These are phyloP conservation scores for Berberis vulgaris DNA, from an alignment of 164 flowering plant species.

Conservation along the genomic window DNA sequence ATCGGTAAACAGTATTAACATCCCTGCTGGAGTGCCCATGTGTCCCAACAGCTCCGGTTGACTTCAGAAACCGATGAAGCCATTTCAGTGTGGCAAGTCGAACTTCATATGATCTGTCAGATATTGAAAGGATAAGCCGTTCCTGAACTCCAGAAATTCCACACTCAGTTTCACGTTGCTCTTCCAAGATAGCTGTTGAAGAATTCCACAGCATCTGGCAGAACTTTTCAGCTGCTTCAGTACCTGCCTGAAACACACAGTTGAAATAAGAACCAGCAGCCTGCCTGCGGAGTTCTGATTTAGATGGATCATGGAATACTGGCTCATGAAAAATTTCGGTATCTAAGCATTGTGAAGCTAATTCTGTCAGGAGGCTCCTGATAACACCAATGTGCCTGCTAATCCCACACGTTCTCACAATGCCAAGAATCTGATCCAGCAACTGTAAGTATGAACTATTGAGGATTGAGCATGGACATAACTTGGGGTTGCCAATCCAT, in stretches of 20 bases:
- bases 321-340: slow-evolving; percentile 22
- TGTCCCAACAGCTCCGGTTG: slow-evolving; percentile 15
- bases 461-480: slow-evolving; percentile 65
- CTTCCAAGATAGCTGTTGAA: slow-evolving; percentile 16
- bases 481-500: slow-evolving; percentile 70
- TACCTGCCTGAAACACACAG: slow-evolving; percentile 43
- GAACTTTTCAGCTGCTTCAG: slow-evolving; percentile 28
- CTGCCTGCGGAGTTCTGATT: slow-evolving; percentile 61
- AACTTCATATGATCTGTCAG: slow-evolving; percentile 76
- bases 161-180: slow-evolving; percentile 20
- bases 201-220: slow-evolving; percentile 14
- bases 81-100: slow-evolving; percentile 80
- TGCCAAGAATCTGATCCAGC: slow-evolving; percentile 66
- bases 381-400: slow-evolving; percentile 31
- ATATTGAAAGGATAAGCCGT: slow-evolving; percentile 41
- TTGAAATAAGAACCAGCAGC: slow-evolving; percentile 66
- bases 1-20: slow-evolving; percentile 21
- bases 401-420: slow-evolving; percentile 38
- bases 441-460: slow-evolving; percentile 49
- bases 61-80: slow-evolving; percentile 50
- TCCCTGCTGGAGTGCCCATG: slow-evolving; percentile 17
- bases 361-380: slow-evolving; percentile 46
- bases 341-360: slow-evolving; percentile 59
- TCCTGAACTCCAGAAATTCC: slow-evolving; percentile 29
- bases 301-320: slow-evolving; percentile 66